Evolutionary conservation across 2,329 filamentous ascomycete genomes (phyloP).

Genomic region (Pseudogymnoascus destructans): DNA sequence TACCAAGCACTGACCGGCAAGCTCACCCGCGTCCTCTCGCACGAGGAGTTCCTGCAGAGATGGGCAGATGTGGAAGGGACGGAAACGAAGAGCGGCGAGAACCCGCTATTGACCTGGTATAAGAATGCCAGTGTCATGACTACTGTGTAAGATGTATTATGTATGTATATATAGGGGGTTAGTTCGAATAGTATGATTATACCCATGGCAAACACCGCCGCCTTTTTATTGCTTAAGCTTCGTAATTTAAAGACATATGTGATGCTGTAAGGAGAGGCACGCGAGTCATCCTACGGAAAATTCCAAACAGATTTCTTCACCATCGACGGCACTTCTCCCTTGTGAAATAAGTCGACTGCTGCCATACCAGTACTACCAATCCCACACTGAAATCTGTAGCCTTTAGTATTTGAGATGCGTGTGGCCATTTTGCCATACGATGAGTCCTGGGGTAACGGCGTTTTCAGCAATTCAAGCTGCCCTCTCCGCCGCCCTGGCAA

Average conservation of each 20-base stretch:
- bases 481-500: conserved; percentile 10
- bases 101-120: conserved; percentile 85
- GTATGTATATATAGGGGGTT: not conserved
- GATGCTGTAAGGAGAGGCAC: not conserved
- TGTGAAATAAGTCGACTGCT: not conserved
- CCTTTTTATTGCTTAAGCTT: not conserved
- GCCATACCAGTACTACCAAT: not conserved
- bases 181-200: conserved; percentile 5
- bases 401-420: conserved; percentile 11
- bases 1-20: conserved; percentile 91
- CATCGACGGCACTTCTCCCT: not conserved
- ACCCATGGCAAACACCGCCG: not conserved
- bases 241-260: not conserved
- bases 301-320: not conserved
- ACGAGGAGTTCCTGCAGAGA: conserved; percentile 79
- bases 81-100: conserved; percentile 78
- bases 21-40: conserved; percentile 69
- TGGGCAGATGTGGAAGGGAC: conserved; percentile 91
- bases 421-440: conserved; percentile 15
- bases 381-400: not conserved
- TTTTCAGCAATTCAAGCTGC: conserved; percentile 12
- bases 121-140: conserved; percentile 89
- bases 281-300: too few species aligned
- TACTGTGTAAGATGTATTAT: conserved; percentile 46
- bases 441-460: conserved; percentile 13